Evolutionary conservation across 192 early-diverging fungal genomes (phyloP), one percentile per base, ranked within the genome.

Genomic region (Rhizophlyctis rosea): DNA sequence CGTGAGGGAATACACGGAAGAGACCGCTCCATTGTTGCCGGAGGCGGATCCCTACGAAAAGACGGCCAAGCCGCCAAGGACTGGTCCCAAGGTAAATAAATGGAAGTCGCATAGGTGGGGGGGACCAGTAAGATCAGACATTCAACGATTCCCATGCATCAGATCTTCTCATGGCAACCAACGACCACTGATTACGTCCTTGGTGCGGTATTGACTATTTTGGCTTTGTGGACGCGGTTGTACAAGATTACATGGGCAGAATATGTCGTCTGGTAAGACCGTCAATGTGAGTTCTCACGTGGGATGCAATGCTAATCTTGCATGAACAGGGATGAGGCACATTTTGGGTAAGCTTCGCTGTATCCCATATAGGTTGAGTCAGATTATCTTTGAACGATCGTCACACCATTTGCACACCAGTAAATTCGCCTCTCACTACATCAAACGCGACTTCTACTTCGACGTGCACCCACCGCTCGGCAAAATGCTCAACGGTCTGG

Each of bases 391-490:
- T 27, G 23, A 54, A 25, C 52, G 16, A 23, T 23, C 28, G 1
- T 24, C 47, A 16, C 13, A 56, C 33, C 32, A 33, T 60, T 30
- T 59, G 29, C 1, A 3, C 30, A 24, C 23, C 49, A 73, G 69
- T 32, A 82, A 96, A 83, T 99, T 99, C 77, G 97, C 88, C 18
- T 91, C 89, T 7, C 77, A 93, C 69, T 99, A 99, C 74, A 69
- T 99, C 39, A 94, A 96, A 57, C 73, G 82, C 25, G 89, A 90
- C 44, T 99, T 97, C 62, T 99, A 97, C 66, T 93, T 93, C 69
- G 97, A 99, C 75, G 95, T 99, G 1, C 97, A 99, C 67, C 97
- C 97, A 30, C 95, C 97, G 3, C 74, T 97, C 57, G 95, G 95
- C 44, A 99, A 99, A 77, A 98, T 98, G 83, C 77, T 99, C 25